These are phyloP conservation scores for Chloromonas sp. DNA, from an alignment of 163 green algal species.

Conservation along the genomic window DNA sequence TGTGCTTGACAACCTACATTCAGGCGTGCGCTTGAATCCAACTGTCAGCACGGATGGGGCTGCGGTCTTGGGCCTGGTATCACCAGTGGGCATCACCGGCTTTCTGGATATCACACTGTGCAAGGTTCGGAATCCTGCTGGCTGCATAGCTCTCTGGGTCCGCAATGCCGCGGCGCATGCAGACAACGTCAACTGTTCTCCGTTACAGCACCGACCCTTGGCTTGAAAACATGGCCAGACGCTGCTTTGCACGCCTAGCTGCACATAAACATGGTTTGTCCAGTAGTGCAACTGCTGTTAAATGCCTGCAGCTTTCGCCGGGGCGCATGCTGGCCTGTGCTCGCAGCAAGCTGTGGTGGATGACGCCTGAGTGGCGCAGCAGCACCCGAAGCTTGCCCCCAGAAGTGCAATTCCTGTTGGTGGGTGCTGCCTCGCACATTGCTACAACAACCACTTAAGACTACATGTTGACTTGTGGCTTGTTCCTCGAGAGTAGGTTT, in stretches of 20 bases:
- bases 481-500: no score
- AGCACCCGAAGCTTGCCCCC: conserved; percentile 64
- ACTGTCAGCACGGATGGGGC: background rate
- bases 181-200: no score
- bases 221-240: no score
- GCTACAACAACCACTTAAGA: no score
- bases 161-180: background rate
- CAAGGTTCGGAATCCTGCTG: background rate
- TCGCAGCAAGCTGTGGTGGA: conserved; percentile 98
- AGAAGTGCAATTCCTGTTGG: conserved; percentile 94
- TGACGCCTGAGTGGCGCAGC: conserved; percentile 90
- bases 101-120: background rate
- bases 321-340: conserved; percentile 75
- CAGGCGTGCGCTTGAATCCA: background rate
- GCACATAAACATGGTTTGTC: no score
- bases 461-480: no score
- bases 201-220: no score
- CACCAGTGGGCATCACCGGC: background rate
- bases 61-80: background rate
- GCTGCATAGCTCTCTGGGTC: background rate
- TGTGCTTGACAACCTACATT: background rate
- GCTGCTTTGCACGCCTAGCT: no score
- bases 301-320: conserved; percentile 49
- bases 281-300: no score
- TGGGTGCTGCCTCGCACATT: conserved; percentile 15